phyloP scores from a whole-genome alignment of 176 grass and related monocot genomes.

The Ampelocalamus luodianensis region DNA sequence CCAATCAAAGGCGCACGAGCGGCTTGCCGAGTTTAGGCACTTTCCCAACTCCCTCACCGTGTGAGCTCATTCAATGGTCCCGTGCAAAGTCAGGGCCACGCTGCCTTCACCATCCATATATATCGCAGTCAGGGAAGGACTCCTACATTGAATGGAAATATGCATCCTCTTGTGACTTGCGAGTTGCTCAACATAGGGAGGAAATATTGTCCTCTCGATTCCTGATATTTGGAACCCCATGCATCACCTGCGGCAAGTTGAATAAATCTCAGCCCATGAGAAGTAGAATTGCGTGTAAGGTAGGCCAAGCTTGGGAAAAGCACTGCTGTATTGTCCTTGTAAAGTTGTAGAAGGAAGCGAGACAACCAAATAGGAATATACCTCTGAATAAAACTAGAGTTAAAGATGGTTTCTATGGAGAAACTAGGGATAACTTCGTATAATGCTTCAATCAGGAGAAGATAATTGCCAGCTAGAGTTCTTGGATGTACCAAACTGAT shows the following conservation, averaged over 20 bases:
- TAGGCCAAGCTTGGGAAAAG: not conserved
- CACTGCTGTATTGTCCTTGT: not conserved
- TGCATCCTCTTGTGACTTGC: conserved; percentile 21
- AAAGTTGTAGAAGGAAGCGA: not conserved
- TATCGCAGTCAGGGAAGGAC: conserved; percentile 4
- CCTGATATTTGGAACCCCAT: conserved; percentile 21
- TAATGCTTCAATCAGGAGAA: not conserved
- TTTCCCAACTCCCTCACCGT: conserved; percentile 51
- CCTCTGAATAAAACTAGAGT: not conserved
- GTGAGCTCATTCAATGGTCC: conserved; percentile 50
- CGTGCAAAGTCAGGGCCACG: conserved; percentile 42
- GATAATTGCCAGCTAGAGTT: not conserved
- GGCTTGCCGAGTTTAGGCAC: conserved; percentile 36
- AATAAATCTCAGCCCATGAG: not conserved
- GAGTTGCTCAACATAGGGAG: conserved; percentile 17
- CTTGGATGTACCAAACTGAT: not conserved
- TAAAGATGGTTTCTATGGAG: not conserved
- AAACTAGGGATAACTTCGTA: not conserved
- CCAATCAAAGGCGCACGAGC: conserved; percentile 51
- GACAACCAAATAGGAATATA: not conserved
- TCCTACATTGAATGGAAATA: not conserved
- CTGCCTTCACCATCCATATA: conserved; percentile 18
- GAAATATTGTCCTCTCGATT: conserved; percentile 27
- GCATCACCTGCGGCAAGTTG: not conserved
- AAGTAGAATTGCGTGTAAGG: not conserved